Evolutionary conservation across 139 green algal species (phyloP).

Genomic region (Diplosphaera chodatii): DNA sequence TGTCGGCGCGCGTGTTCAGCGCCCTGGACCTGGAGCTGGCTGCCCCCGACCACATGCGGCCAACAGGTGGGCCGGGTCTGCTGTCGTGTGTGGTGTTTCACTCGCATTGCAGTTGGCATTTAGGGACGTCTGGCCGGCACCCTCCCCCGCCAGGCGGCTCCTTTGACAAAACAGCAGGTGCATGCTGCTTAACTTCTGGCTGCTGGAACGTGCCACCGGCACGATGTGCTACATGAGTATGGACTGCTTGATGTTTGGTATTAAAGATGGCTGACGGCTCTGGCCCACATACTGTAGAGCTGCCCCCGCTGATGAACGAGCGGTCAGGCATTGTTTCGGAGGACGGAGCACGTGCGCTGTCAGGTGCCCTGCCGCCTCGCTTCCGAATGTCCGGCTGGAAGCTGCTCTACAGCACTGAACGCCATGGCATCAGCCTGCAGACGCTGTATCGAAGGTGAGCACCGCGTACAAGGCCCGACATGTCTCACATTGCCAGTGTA

Average conservation of each 20-base stretch:
- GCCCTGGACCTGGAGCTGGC: background rate
- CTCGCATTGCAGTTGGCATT: no score
- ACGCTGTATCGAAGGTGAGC: conserved; percentile 55
- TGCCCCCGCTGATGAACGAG: background rate
- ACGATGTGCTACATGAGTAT: no score
- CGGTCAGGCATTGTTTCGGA: background rate
- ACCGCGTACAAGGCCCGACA: no score
- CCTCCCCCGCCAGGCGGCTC: no score
- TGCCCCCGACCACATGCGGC: background rate
- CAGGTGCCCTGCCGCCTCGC: conserved; percentile 10
- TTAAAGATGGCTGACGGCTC: no score
- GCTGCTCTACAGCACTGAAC: conserved; percentile 43
- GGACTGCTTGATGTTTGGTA: no score
- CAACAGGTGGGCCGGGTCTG: background rate
- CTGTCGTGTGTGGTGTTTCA: no score
- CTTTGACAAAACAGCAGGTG: no score
- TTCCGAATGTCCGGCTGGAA: conserved; percentile 30
- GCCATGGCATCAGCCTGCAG: conserved; percentile 61
- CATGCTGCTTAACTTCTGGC: no score
- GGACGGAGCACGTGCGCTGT: background rate
- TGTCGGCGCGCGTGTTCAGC: background rate
- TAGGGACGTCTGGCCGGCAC: no score
- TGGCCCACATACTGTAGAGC: background rate
- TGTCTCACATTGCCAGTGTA: no score
- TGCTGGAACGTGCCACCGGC: no score